phyloP scores from a whole-genome alignment of 2,329 filamentous ascomycete species.

The Dothiorella sarmentorum region DNA sequence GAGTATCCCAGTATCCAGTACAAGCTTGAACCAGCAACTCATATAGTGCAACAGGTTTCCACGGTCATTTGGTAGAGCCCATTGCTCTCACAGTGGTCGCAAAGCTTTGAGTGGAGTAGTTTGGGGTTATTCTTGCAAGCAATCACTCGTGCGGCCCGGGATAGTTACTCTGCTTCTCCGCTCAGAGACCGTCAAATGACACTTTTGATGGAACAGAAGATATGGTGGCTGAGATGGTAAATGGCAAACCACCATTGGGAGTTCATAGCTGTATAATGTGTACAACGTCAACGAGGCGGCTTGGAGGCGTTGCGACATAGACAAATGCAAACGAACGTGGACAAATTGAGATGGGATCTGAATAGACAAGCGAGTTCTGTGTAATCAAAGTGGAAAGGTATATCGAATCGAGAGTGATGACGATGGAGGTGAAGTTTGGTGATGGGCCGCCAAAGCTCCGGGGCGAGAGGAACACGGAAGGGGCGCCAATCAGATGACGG shows the following conservation, averaged over 20 bases:
- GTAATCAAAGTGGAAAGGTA: not conserved
- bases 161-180: no score
- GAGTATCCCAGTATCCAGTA: not conserved
- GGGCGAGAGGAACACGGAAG: not conserved
- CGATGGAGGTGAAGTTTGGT: not conserved
- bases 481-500: constrained; percentile 12
- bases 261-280: no score
- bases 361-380: not conserved
- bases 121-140: not conserved
- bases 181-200: no score
- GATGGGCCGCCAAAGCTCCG: constrained; percentile 13
- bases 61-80: not conserved
- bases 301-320: no score
- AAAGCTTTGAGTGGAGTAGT: not conserved
- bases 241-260: no score
- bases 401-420: not conserved
- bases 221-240: no score
- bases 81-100: not conserved
- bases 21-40: not conserved
- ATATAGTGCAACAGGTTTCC: not conserved
- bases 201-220: no score
- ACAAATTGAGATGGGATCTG: no score
- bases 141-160: no score
- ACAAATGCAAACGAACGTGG: no score
- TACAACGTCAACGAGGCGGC: no score